phyloP scores from a whole-genome alignment of 352 stramenopile species.

The Plasmopara muralis region DNA sequence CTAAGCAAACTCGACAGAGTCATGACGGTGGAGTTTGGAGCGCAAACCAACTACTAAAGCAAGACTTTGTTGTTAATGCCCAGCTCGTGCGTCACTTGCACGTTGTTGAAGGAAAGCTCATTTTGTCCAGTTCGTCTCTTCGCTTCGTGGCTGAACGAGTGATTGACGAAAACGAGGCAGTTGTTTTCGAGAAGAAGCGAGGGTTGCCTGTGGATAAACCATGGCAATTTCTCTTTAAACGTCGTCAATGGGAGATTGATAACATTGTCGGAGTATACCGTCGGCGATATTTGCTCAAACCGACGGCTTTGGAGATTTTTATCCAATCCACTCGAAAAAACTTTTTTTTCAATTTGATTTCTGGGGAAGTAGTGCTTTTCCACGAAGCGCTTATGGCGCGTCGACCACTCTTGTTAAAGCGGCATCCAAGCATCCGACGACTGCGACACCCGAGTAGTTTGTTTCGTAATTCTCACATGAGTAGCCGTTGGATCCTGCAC shows the following conservation, averaged over 20 bases:
- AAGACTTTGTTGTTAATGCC: slow-evolving; percentile 40
- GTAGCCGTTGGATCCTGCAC: slow-evolving; percentile 62
- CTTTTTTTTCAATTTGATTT: slow-evolving; percentile 75
- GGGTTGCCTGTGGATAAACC: slow-evolving; percentile 30
- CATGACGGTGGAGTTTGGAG: slow-evolving; percentile 11
- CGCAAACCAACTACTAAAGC: slow-evolving; percentile 15
- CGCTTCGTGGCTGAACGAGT: slow-evolving; percentile 60
- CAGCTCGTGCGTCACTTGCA: slow-evolving; percentile 74
- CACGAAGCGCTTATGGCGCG: slow-evolving; percentile 60
- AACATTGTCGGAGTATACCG: slow-evolving; percentile 66
- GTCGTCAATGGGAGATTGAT: slow-evolving; percentile 59
- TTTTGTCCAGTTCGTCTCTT: slow-evolving; percentile 45
- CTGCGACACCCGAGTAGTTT: slow-evolving; percentile 74
- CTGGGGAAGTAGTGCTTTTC: slow-evolving; percentile 48
- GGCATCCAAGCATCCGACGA: slow-evolving; percentile 65
- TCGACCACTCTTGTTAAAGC: slow-evolving; percentile 52
- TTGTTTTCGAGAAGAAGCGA: slow-evolving; percentile 49
- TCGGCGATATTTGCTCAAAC: slow-evolving; percentile 75
- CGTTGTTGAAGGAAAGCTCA: slow-evolving; percentile 55
- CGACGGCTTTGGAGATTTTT: slow-evolving; percentile 75
- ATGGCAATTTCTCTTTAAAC: slow-evolving; percentile 73
- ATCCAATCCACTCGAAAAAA: slow-evolving; percentile 79
- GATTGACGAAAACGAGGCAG: slow-evolving; percentile 65
- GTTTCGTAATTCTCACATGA: slow-evolving; percentile 74
- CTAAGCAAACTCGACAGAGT: slow-evolving; percentile 6